A percentile compares a stretch with the other conserved stretches of the same genome.
Evolutionary conservation across 2,329 filamentous ascomycete species (phyloP).

Genomic region (Stachybotrys chartarum): DNA sequence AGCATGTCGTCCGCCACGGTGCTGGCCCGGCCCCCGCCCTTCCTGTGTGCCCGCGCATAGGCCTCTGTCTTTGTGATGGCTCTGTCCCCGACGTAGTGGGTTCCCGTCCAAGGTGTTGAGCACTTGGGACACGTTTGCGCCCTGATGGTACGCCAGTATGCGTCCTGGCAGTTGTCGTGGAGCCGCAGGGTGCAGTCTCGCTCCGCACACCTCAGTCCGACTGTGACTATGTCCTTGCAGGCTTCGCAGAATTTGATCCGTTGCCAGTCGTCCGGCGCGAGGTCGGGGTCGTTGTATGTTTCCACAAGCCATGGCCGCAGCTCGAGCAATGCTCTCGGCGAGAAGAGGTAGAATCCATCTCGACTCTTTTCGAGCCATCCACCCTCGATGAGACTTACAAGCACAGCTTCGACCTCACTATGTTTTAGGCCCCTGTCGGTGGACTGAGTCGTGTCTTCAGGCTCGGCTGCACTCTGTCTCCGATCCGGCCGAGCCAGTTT

Average conservation of each 20-base stretch:
- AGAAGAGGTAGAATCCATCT: constrained; percentile 67
- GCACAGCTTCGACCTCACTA: constrained; percentile 66
- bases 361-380: constrained; percentile 77
- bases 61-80: constrained; percentile 48
- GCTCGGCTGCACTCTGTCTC: constrained; percentile 19
- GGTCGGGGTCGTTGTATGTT: constrained; percentile 74
- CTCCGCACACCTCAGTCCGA: constrained; percentile 69
- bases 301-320: constrained; percentile 77
- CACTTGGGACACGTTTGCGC: constrained; percentile 60
- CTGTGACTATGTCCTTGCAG: constrained; percentile 83
- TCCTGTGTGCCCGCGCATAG: constrained; percentile 35
- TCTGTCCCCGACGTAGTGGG: constrained; percentile 47
- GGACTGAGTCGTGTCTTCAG: constrained; percentile 25
- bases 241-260: constrained; percentile 82
- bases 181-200: constrained; percentile 62
- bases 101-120: constrained; percentile 39
- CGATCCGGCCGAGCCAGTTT: constrained; percentile 53
- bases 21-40: constrained; percentile 22
- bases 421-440: constrained; percentile 59
- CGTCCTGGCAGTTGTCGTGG: constrained; percentile 69
- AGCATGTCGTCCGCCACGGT: constrained; percentile 27
- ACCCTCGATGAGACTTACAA: constrained; percentile 65
- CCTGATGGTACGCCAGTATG: constrained; percentile 62
- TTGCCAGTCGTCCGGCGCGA: constrained; percentile 54
- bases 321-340: constrained; percentile 76